Percentiles rank a stretch among this genome's conserved stretches.
Evolutionary conservation across 1,284 basidiomycete species (phyloP).

Genomic region (Ceratobasidium sp.): DNA sequence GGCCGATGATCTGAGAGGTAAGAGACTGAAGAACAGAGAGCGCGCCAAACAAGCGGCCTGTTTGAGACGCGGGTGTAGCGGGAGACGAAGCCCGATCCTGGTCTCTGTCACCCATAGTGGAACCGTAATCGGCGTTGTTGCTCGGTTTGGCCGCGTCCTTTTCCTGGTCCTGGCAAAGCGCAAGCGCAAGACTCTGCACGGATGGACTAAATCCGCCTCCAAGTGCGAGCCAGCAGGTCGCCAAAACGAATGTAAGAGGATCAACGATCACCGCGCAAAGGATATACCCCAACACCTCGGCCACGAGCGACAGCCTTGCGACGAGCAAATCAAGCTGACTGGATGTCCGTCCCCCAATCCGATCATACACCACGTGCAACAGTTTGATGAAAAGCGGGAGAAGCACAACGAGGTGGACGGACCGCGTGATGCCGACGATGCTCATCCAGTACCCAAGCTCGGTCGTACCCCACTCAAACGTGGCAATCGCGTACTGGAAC

Average conservation of each 20-base stretch:
- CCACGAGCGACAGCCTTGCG: slow-evolving; percentile 61
- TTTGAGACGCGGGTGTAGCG: slow-evolving; percentile 38
- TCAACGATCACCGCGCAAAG: slow-evolving; percentile 58
- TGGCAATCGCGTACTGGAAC: slow-evolving; percentile 71
- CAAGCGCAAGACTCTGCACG: slow-evolving; percentile 68
- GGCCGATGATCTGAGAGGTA: slow-evolving; percentile 59
- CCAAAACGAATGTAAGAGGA: slow-evolving; percentile 57
- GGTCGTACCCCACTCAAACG: slow-evolving; percentile 72
- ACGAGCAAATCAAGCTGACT: slow-evolving; percentile 65
- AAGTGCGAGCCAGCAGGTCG: slow-evolving; percentile 59
- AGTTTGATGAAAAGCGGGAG: slow-evolving; percentile 62
- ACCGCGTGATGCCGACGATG: slow-evolving; percentile 64
- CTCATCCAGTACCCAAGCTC: slow-evolving; percentile 82
- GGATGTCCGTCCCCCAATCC: neutral
- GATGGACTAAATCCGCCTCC: slow-evolving; percentile 69
- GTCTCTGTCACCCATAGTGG: neutral
- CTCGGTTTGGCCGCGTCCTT: slow-evolving; percentile 13
- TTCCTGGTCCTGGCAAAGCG: slow-evolving; percentile 58
- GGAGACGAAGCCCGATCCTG: neutral
- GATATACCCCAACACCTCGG: slow-evolving; percentile 66
- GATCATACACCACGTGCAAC: slow-evolving; percentile 3
- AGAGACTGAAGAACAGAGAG: slow-evolving; percentile 65
- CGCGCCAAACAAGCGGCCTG: slow-evolving; percentile 72
- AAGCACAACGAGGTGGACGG: slow-evolving; percentile 65
- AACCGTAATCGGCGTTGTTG: neutral